phyloP scores from a whole-genome alignment of 345 rosid species.

The Angophora floribunda region DNA sequence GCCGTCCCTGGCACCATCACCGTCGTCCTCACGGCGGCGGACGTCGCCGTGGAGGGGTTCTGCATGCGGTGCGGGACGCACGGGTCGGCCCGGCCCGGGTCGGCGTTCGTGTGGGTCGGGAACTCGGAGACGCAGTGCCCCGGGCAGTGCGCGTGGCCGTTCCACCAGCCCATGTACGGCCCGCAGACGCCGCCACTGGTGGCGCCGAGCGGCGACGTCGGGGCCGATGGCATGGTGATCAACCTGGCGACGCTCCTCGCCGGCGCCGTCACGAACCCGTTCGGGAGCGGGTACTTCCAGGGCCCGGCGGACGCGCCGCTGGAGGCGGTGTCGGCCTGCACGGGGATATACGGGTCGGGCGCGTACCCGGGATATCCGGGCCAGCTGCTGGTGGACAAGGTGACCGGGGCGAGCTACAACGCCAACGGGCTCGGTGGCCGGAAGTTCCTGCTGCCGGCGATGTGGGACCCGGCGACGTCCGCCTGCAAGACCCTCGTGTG shows the following conservation, averaged over 20 bases:
- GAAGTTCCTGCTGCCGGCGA: constrained; percentile 17
- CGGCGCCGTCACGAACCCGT: constrained; percentile 8
- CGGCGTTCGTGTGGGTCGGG: constrained; percentile 11
- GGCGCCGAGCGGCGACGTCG: constrained; percentile 10
- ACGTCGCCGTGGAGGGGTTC: constrained; percentile 71
- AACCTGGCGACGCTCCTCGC: constrained; percentile 8
- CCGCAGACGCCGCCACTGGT: constrained; percentile 7
- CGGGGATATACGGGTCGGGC: constrained; percentile 8
- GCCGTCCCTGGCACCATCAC: constrained; percentile 20
- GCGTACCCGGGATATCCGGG: constrained; percentile 14
- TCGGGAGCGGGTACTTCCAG: constrained; percentile 9
- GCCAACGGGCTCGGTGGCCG: not conserved
- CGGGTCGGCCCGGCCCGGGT: constrained; percentile 20
- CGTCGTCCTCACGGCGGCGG: constrained; percentile 68
- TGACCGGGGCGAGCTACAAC: constrained; percentile 2
- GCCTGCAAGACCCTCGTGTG: constrained; percentile 4
- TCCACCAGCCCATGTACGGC: constrained; percentile 16
- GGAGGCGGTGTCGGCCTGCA: constrained; percentile 6
- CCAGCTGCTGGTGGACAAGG: not conserved
- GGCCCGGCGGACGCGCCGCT: constrained; percentile 4
- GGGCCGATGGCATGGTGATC: constrained; percentile 11
- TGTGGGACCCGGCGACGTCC: constrained; percentile 2
- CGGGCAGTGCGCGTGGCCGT: constrained; percentile 16
- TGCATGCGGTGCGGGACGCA: constrained; percentile 83
- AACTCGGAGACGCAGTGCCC: constrained; percentile 15